Evolutionary conservation across 2,329 filamentous ascomycete species (phyloP).

Genomic region (Parascedosporium putredinis): DNA sequence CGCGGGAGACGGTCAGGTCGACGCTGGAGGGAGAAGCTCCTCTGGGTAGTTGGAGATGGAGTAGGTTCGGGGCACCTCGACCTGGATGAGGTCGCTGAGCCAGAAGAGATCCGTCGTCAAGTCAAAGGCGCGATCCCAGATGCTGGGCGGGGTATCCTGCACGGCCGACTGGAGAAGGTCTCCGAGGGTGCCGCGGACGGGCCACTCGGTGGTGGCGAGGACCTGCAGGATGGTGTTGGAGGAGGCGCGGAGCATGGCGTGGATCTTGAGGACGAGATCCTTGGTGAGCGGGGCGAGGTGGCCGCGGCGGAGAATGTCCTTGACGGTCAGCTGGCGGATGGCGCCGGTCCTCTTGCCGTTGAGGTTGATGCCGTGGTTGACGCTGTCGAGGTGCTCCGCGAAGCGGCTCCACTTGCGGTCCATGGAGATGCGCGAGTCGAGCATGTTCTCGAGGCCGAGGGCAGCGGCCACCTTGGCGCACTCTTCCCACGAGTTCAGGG

Average conservation of each 20-base stretch:
- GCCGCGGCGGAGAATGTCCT: conserved; percentile 38
- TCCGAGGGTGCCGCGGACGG: conserved; percentile 37
- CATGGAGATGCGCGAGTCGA: conserved; percentile 30
- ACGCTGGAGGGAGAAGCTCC: conserved; percentile 38
- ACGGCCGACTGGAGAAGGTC: conserved; percentile 39
- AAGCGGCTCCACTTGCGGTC: conserved; percentile 36
- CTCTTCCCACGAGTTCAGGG: conserved; percentile 42
- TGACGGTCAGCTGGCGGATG: conserved; percentile 28
- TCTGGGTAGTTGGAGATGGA: conserved; percentile 40
- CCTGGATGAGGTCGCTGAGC: conserved; percentile 33
- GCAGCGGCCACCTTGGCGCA: conserved; percentile 43
- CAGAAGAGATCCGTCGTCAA: conserved; percentile 30
- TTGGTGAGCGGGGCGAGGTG: conserved; percentile 42
- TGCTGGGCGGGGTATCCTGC: conserved; percentile 32
- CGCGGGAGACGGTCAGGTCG: conserved; percentile 39
- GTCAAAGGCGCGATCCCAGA: conserved; percentile 41
- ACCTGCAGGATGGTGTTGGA: conserved; percentile 38
- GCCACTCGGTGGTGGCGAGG: conserved; percentile 39
- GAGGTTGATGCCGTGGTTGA: conserved; percentile 17
- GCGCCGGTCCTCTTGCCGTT: conserved; percentile 2
- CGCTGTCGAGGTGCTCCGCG: conserved; percentile 31
- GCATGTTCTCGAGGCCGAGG: conserved; percentile 34
- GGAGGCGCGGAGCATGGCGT: conserved; percentile 36
- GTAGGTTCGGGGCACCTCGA: conserved; percentile 42
- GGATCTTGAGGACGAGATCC: conserved; percentile 36